Conservation (phyloP, 352 stramenopile species). For the Blastocystis sp. region DNA sequence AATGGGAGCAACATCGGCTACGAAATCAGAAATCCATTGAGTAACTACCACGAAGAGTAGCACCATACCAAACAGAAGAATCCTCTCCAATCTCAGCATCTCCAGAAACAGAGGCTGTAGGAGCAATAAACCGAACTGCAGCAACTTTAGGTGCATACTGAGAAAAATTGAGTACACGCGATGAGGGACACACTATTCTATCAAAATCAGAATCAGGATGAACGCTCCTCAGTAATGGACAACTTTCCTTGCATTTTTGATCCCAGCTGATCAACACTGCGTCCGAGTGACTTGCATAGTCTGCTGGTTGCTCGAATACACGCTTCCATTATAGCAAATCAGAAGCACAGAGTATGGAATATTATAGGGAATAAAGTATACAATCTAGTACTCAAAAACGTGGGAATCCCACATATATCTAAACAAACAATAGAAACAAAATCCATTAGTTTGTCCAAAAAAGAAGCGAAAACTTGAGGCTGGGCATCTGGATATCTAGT, state of each 20-base stretch:
- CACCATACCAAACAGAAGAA: slow-evolving; percentile 89
- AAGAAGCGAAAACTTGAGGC: background rate
- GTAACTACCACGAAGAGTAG: slow-evolving; percentile 78
- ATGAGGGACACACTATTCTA: background rate
- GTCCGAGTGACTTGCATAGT: slow-evolving; percentile 4
- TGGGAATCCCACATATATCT: too few species aligned
- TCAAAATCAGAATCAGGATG: background rate
- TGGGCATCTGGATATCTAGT: slow-evolving; percentile 47
- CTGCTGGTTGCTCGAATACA: background rate
- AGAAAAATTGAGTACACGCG: background rate
- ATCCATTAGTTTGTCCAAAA: background rate
- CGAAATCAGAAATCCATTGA: background rate
- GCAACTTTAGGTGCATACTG: slow-evolving; percentile 71
- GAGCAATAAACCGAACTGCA: slow-evolving; percentile 83
- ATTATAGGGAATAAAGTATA: too few species aligned
- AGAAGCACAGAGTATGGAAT: too few species aligned
- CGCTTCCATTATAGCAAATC: slow-evolving; percentile 11
- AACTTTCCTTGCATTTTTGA: background rate
- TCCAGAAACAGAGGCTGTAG: slow-evolving; percentile 87
- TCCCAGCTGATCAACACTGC: background rate
- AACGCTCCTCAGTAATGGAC: background rate
- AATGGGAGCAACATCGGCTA: slow-evolving; percentile 79
- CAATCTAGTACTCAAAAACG: too few species aligned
- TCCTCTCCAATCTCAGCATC: slow-evolving; percentile 86
- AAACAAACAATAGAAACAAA: background rate